Evolutionary conservation across 2,329 filamentous ascomycete genomes (phyloP).

Genomic region (Pestalotiopsis fici): DNA sequence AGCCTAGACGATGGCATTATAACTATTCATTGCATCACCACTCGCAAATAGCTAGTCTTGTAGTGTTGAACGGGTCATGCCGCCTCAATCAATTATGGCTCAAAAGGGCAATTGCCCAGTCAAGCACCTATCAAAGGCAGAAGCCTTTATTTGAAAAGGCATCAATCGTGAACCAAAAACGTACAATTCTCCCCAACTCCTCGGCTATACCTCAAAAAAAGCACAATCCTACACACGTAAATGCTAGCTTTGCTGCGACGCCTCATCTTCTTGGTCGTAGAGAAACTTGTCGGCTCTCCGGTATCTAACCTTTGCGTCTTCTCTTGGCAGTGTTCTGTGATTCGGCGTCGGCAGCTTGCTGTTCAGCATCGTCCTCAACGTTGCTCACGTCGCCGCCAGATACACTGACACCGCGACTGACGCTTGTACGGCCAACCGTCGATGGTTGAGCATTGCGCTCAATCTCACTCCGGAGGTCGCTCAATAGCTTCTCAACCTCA

Average conservation of each 20-base stretch:
- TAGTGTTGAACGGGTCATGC: not conserved
- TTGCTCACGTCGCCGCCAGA: constrained; percentile 42
- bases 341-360: constrained; percentile 43
- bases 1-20: too few species aligned
- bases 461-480: constrained; percentile 73
- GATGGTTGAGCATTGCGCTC: constrained; percentile 42
- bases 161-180: not conserved
- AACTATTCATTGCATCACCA: not conserved
- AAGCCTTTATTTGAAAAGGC: not conserved
- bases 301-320: constrained; percentile 27
- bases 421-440: constrained; percentile 22
- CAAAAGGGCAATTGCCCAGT: not conserved
- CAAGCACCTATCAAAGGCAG: not conserved
- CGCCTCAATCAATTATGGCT: not conserved
- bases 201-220: not conserved
- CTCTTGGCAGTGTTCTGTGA: constrained; percentile 21
- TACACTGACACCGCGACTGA: constrained; percentile 30
- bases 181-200: not conserved
- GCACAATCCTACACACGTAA: not conserved
- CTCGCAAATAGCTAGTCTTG: not conserved
- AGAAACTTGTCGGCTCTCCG: not conserved
- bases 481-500: constrained; percentile 79
- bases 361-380: constrained; percentile 49
- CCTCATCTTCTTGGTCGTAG: not conserved
- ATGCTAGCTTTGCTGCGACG: not conserved